Evolutionary conservation across 768 basidiomycete species (phyloP).

Genomic region (Podaxis pistillaris): DNA sequence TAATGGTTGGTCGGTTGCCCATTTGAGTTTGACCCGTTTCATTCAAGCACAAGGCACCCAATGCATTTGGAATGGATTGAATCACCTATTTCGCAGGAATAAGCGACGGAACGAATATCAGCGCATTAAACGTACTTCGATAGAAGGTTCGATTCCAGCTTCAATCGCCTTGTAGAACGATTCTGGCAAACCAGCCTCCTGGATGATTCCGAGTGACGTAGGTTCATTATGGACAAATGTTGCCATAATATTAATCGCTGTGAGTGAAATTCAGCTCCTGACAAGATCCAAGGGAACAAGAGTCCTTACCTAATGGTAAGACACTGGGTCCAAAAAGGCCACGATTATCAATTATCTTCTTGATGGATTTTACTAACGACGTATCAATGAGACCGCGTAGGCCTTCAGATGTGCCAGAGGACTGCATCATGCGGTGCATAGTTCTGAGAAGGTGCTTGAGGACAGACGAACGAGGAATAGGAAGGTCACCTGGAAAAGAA

Average conservation of each 20-base stretch:
- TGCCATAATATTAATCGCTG: conserved; percentile 93
- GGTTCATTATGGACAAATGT: conserved; percentile 99
- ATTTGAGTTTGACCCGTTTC: conserved; percentile 84
- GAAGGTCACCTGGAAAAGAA: conserved; percentile 55
- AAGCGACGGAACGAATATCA: background rate
- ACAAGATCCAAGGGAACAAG: background rate
- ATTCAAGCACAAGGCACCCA: conserved; percentile 96
- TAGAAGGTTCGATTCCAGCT: conserved; percentile 77
- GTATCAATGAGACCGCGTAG: conserved; percentile 93
- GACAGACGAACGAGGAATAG: conserved; percentile 74
- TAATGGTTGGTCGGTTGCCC: conserved; percentile 71
- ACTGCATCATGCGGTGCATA: conserved; percentile 97
- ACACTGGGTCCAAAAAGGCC: conserved; percentile 84
- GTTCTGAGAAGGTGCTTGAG: conserved; percentile 90
- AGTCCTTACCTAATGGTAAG: conserved; percentile 71
- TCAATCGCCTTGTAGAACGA: conserved; percentile 87
- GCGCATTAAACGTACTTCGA: conserved; percentile 57
- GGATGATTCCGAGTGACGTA: conserved; percentile 87
- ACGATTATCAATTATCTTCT: conserved; percentile 83
- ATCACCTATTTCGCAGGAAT: conserved; percentile 59
- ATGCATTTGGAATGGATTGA: conserved; percentile 90
- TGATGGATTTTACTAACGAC: conserved; percentile 78
- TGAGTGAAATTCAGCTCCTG: conserved; percentile 2
- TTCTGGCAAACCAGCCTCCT: conserved; percentile 88
- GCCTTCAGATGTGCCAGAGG: conserved; percentile 90